Base-by-base conservation (phyloP, 345 rosid species). In the Dovyalis caffra region DNA sequence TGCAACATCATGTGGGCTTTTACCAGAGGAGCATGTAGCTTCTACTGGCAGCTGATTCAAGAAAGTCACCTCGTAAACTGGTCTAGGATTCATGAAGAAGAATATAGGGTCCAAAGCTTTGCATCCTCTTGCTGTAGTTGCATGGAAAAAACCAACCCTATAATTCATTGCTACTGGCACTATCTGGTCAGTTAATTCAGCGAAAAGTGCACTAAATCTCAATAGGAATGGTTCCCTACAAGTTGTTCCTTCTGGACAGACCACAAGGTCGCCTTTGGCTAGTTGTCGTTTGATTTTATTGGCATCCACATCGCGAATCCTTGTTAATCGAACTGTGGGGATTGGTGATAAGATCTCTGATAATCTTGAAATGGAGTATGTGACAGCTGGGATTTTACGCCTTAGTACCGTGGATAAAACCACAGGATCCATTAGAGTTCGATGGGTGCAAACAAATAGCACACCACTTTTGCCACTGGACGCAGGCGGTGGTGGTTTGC, bases 131-230 rank as follows among this genome's bases (percentile, higher is more conserved):
- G 99, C 99, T 0, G 99, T 95, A 3, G 97, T 95, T 60, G 97
- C 97, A 63, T 95, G 99, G 81, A 95, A 95, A 76, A 95, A 87
- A n/a, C 91, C 95, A n/a, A 91, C 97, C 76, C 90, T 70, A 23
- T 95, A 92, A 66, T 92, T 89, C 99, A 91, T 95, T 1, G 97
- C 99, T 6, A 95, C 99, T 0, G 97, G 97, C 3, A 95, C 97
- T 3, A 95, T 92, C 29, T 83, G 82, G 65, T 94, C 98, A 0
- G 97, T 94, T 64, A 91, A 69, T 68, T 94, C 98, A 0, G 97
- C 99, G 37, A 95, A 95, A 16, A 92, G 91, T 8, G 90, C 97
- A 47, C 97, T 92, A 66, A 95, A 95, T 63, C 99, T 79, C 56
- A 95, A 71, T 14, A 92, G 75, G 71, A 92, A 92, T 5, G 99